These are phyloP conservation scores for Oryza punctata DNA, from an alignment of 176 grass and related monocot genomes.

Conservation along the genomic window DNA sequence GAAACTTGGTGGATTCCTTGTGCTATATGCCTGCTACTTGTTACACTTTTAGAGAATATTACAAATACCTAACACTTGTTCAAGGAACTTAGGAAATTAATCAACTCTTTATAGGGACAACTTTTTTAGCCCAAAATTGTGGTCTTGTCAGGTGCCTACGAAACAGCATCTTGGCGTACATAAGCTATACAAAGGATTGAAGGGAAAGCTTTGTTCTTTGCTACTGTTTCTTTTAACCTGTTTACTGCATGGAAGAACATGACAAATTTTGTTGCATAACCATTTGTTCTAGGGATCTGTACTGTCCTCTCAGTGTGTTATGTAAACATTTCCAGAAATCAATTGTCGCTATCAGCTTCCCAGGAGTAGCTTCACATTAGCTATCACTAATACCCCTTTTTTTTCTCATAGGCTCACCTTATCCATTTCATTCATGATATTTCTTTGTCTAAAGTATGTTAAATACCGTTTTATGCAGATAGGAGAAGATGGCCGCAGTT, in stretches of 20 bases:
- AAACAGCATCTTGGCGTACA: neutral
- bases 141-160: neutral
- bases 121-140: neutral
- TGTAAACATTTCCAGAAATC: neutral
- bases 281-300: neutral
- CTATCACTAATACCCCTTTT: neutral
- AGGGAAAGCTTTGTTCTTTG: neutral
- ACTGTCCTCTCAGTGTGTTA: neutral
- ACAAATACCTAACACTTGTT: neutral
- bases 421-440: neutral
- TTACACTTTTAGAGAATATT: neutral
- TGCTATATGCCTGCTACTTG: constrained; percentile 15
- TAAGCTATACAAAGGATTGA: neutral
- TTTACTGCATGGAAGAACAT: neutral
- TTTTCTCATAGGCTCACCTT: neutral
- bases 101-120: neutral
- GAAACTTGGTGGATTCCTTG: constrained; percentile 14
- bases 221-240: neutral
- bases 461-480: constrained; percentile 5
- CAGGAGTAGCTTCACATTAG: neutral
- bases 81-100: neutral
- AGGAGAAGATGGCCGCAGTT: constrained; percentile 35
- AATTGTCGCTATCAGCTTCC: neutral
- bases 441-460: constrained; percentile 7
- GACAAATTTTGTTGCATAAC: neutral